Conservation (phyloP, 495 filamentous ascomycete species). For the Glarea lozoyensis region DNA sequence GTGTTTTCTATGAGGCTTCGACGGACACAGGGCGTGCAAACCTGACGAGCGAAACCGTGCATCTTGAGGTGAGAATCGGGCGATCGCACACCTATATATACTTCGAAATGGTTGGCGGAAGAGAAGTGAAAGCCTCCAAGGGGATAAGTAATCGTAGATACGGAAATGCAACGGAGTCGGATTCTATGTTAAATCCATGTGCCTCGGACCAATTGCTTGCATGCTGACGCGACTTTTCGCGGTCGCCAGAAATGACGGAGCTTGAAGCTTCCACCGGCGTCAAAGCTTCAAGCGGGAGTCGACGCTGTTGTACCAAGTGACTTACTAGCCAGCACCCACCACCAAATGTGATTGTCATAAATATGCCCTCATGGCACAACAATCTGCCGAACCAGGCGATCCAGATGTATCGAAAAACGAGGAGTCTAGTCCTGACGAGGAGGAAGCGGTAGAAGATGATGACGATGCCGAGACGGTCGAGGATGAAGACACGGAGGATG, state of each 20-base stretch:
- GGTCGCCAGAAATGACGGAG: not conserved
- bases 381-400: constrained; percentile 17
- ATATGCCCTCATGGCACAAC: constrained; percentile 18
- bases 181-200: not conserved
- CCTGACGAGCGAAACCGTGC: constrained; percentile 12
- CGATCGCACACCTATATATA: too few relatives aligned
- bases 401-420: constrained; percentile 8
- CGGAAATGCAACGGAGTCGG: too few relatives aligned
- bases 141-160: too few relatives aligned
- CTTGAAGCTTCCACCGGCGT: too few relatives aligned
- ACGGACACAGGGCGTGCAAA: constrained; percentile 1
- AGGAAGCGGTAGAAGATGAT: constrained; percentile 27
- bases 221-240: not conserved
- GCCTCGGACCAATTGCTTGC: constrained; percentile 4
- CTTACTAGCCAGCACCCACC: constrained; percentile 9
- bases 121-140: too few relatives aligned
- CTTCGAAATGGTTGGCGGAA: too few relatives aligned
- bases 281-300: constrained; percentile 14
- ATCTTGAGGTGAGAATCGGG: too few relatives aligned
- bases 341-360: constrained; percentile 17
- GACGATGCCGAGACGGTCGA: constrained; percentile 36
- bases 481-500: constrained; percentile 62
- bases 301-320: not conserved
- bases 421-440: constrained; percentile 25
- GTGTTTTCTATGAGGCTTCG: constrained; percentile 6